Evolutionary conservation across 2,329 filamentous ascomycete species (phyloP).

Genomic region (Fusarium concolor): DNA sequence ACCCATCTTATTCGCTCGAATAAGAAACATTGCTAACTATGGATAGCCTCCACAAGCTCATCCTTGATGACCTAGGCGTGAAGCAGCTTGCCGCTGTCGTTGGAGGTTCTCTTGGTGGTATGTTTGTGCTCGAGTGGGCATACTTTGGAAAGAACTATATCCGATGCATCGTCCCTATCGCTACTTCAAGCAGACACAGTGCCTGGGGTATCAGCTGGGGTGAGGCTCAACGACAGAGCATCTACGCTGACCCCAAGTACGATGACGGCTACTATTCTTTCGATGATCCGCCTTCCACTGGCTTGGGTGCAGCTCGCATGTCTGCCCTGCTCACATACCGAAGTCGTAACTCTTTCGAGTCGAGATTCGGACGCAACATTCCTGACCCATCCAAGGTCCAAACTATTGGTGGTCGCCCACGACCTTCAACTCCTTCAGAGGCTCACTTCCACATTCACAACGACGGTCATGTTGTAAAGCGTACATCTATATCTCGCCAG

Average conservation of each 20-base stretch:
- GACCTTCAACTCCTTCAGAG: slow-evolving; percentile 72
- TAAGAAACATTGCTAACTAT: slow-evolving; percentile 27
- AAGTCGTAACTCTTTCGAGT: slow-evolving; percentile 96
- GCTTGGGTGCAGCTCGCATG: slow-evolving; percentile 95
- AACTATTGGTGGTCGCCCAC: slow-evolving; percentile 78
- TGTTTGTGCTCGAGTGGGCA: slow-evolving; percentile 92
- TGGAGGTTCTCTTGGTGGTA: slow-evolving; percentile 87
- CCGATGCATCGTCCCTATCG: slow-evolving; percentile 82
- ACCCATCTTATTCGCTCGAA: not conserved
- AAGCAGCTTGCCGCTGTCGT: slow-evolving; percentile 82
- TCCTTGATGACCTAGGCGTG: slow-evolving; percentile 84
- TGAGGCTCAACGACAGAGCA: slow-evolving; percentile 89
- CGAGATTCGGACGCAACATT: slow-evolving; percentile 91
- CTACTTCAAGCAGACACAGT: slow-evolving; percentile 85
- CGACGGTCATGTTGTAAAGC: slow-evolving; percentile 77
- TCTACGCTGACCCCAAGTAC: slow-evolving; percentile 98
- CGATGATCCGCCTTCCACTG: slow-evolving; percentile 85
- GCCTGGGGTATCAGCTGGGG: slow-evolving; percentile 94
- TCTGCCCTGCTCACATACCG: slow-evolving; percentile 94
- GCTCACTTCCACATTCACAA: slow-evolving; percentile 86
- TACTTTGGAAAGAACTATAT: slow-evolving; percentile 92
- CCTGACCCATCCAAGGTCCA: slow-evolving; percentile 87
- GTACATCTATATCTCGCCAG: slow-evolving; percentile 61
- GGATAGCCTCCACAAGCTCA: slow-evolving; percentile 77
- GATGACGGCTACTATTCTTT: slow-evolving; percentile 96